These are phyloP conservation scores for Amanita brunnescens DNA, from an alignment of 768 basidiomycete species.

Conservation along the genomic window DNA sequence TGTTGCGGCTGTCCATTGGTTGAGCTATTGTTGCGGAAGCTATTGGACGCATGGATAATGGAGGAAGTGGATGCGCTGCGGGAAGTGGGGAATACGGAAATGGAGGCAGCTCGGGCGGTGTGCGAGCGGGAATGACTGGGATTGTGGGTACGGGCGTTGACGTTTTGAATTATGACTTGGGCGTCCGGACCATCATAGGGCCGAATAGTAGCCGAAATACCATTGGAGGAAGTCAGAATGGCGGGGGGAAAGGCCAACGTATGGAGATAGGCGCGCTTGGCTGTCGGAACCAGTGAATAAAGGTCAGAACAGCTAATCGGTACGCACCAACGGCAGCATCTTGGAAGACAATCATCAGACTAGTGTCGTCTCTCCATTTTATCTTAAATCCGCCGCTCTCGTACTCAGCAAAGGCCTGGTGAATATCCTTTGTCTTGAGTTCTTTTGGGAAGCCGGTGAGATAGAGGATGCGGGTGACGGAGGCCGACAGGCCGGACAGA, in stretches of 20 bases:
- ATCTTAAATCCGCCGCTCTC: slow-evolving; percentile 96
- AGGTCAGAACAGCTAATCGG: slow-evolving; percentile 3
- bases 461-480: slow-evolving; percentile 90
- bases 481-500: slow-evolving; percentile 80
- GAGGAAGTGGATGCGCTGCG: slow-evolving; percentile 37
- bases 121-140: slow-evolving; percentile 61
- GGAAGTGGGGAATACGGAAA: slow-evolving; percentile 50
- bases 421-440: slow-evolving; percentile 97
- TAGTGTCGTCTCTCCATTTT: slow-evolving; percentile 98
- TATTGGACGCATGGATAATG: slow-evolving; percentile 11
- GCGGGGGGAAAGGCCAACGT: slow-evolving; percentile 78
- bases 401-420: slow-evolving; percentile 83
- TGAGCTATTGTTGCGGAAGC: slow-evolving; percentile 26
- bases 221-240: slow-evolving; percentile 50
- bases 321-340: slow-evolving; percentile 84
- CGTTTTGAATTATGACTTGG: slow-evolving; percentile 72
- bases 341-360: slow-evolving; percentile 87
- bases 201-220: slow-evolving; percentile 54
- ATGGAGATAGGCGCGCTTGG: slow-evolving; percentile 91
- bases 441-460: slow-evolving; percentile 91
- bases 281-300: slow-evolving; percentile 29
- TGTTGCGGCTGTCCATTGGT: slow-evolving; percentile 21
- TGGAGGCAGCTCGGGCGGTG: slow-evolving; percentile 58
- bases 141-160: slow-evolving; percentile 66
- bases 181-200: slow-evolving; percentile 97